Evolutionary conservation across 2,329 filamentous ascomycete genomes (phyloP).

Genomic region (Sclerotinia glacialis): DNA sequence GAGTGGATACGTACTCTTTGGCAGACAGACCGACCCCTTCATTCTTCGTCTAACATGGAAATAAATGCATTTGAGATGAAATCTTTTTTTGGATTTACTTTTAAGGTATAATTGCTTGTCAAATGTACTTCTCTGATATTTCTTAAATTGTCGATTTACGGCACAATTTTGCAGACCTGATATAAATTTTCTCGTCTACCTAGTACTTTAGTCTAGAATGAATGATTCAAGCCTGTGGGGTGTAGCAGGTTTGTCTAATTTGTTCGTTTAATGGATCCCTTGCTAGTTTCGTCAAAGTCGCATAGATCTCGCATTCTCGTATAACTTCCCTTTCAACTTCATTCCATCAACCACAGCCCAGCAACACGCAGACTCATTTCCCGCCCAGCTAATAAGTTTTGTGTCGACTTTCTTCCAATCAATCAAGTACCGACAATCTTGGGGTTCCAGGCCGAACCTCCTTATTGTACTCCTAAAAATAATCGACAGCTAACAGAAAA

Average conservation of each 20-base stretch:
- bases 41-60: neutral
- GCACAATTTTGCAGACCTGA: neutral
- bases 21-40: neutral
- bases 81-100: neutral
- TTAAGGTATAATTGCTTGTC: neutral
- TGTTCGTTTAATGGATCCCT: neutral
- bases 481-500: neutral
- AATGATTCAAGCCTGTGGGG: too few relatives aligned
- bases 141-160: neutral
- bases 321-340: neutral
- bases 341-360: conserved; percentile 3
- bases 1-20: neutral
- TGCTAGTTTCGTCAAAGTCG: neutral
- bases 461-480: too few relatives aligned
- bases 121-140: neutral
- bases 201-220: neutral
- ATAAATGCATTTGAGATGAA: neutral
- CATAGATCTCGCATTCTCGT: conserved; percentile 1
- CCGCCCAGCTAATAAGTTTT: too few relatives aligned
- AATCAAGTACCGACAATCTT: neutral
- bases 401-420: neutral
- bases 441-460: neutral
- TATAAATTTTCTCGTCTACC: neutral
- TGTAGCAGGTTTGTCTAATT: neutral
- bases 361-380: neutral